Evolutionary conservation across 108 stramenopile genomes (phyloP).

Genomic region (Schizochytrium sp.): DNA sequence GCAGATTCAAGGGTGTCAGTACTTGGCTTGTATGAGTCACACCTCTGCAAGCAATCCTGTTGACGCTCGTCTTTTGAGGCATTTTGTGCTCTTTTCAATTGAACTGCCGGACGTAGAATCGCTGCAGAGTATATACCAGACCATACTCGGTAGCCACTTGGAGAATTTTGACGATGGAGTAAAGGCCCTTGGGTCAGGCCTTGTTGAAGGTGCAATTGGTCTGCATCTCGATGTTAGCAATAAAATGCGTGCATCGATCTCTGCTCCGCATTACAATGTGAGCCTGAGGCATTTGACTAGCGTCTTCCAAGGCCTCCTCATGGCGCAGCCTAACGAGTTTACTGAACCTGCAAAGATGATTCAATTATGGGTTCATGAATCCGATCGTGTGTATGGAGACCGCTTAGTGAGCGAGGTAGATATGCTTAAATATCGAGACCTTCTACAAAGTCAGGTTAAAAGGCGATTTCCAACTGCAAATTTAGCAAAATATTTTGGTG

Average conservation of each 20-base stretch:
- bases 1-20: conserved; percentile 77
- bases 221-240: conserved; percentile 76
- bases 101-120: conserved; percentile 77
- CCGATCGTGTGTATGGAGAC: conserved; percentile 81
- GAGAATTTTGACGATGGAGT: conserved; percentile 75
- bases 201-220: conserved; percentile 76
- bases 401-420: conserved; percentile 77
- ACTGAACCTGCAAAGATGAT: conserved; percentile 75
- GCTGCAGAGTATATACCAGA: conserved; percentile 78
- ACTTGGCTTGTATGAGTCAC: conserved; percentile 80
- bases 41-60: conserved; percentile 77
- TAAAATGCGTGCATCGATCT: conserved; percentile 79
- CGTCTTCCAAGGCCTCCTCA: conserved; percentile 82
- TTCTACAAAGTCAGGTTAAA: conserved; percentile 74
- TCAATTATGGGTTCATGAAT: conserved; percentile 81
- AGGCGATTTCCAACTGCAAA: conserved; percentile 75
- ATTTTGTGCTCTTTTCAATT: conserved; percentile 81
- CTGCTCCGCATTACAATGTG: conserved; percentile 84
- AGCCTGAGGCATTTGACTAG: conserved; percentile 81
- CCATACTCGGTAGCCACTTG: conserved; percentile 79
- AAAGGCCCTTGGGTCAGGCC: conserved; percentile 62
- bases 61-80: conserved; percentile 80
- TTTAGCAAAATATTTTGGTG: conserved; percentile 75
- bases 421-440: conserved; percentile 71
- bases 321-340: conserved; percentile 77